phyloP scores from a whole-genome alignment of 352 stramenopile genomes.

The Phytophthora aleatoria region DNA sequence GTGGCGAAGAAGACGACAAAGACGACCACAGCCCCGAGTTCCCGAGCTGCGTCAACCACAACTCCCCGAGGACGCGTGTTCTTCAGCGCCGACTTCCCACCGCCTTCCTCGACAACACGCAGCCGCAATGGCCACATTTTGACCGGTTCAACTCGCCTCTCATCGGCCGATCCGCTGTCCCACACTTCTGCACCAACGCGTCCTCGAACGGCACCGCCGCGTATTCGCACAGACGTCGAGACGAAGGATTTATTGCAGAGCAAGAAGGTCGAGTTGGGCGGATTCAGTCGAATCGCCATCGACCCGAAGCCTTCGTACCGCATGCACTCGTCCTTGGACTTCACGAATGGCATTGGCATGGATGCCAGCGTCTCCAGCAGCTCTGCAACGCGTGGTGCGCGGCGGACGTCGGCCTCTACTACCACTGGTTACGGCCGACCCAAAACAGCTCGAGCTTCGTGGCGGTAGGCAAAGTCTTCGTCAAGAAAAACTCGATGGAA shows the following conservation, averaged over 20 bases:
- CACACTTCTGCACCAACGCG: conserved; percentile 11
- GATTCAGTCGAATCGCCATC: conserved; percentile 29
- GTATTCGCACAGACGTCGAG: conserved; percentile 48
- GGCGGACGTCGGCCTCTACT: conserved; percentile 22
- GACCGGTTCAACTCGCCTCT: conserved; percentile 22
- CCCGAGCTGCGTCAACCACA: conserved; percentile 19
- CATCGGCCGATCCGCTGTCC: conserved; percentile 23
- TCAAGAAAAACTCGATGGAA: neutral
- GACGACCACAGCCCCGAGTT: conserved; percentile 5
- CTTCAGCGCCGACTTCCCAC: conserved; percentile 36
- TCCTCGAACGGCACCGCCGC: conserved; percentile 50
- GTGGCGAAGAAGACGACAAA: conserved; percentile 23
- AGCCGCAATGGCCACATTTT: conserved; percentile 27
- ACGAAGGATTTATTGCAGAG: conserved; percentile 48
- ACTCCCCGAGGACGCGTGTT: conserved; percentile 32
- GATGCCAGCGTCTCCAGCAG: conserved; percentile 12
- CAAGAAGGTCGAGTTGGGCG: conserved; percentile 41
- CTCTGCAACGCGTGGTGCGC: conserved; percentile 8
- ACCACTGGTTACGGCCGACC: conserved; percentile 24
- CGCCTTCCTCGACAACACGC: conserved; percentile 13
- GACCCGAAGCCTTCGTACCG: conserved; percentile 34
- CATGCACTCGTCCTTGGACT: conserved; percentile 44
- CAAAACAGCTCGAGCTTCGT: conserved; percentile 50
- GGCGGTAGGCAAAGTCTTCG: conserved; percentile 39
- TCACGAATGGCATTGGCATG: conserved; percentile 3